Conservation (phyloP, 2,329 filamentous ascomycete species). For the Chaetomium sp. region DNA sequence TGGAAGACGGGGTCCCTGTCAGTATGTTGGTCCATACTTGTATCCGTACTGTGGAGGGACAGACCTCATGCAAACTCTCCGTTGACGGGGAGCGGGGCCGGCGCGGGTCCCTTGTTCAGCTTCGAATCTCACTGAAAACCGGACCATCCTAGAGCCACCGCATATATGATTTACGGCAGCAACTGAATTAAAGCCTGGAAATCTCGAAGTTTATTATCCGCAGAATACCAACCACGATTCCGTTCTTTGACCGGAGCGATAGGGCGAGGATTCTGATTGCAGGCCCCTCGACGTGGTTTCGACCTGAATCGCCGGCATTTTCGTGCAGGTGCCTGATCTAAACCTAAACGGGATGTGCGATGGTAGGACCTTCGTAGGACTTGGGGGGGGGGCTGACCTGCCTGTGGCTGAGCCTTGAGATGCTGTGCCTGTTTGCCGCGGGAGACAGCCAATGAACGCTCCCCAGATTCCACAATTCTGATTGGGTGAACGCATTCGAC, state of each 20-base stretch:
- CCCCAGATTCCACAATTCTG: neutral
- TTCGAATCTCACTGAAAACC: neutral
- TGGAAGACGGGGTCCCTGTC: too few species aligned
- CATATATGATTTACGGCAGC: too few species aligned
- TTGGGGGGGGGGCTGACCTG: conserved; percentile 19
- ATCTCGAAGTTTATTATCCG: neutral
- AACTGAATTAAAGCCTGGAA: neutral
- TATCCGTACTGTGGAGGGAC: neutral
- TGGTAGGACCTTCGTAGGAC: conserved; percentile 34
- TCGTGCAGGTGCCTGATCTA: conserved; percentile 31
- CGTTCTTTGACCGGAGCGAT: neutral
- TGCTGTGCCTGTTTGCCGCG: conserved; percentile 23
- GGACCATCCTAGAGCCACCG: neutral
- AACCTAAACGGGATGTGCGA: conserved; percentile 18
- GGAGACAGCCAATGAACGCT: conserved; percentile 20
- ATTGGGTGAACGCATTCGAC: conserved; percentile 13
- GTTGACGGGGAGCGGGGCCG: neutral
- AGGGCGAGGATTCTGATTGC: neutral
- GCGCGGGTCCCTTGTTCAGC: neutral
- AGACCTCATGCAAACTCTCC: neutral
- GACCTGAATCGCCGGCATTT: conserved; percentile 17
- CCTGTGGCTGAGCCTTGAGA: conserved; percentile 28
- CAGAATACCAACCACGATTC: neutral
- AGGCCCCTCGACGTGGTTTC: conserved; percentile 1
- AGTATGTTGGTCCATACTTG: too few species aligned